Percentiles rank a stretch among this genome's conserved stretches.
Evolutionary conservation across 139 green algal species (phyloP).

Genomic region (Gonium pectorale): DNA sequence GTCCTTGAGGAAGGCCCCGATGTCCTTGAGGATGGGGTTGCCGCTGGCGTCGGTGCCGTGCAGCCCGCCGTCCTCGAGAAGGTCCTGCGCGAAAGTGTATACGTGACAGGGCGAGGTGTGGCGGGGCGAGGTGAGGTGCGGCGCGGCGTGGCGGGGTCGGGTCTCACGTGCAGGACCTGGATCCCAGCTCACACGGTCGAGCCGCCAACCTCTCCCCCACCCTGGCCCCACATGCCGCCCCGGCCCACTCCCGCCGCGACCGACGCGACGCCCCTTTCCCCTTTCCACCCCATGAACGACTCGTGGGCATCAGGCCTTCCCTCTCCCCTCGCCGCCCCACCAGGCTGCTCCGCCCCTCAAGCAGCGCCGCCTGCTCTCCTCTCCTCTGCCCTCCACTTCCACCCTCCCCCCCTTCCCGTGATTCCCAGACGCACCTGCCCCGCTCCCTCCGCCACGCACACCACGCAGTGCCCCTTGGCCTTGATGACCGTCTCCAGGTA

Average conservation of each 20-base stretch:
- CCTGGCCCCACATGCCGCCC: too few species aligned
- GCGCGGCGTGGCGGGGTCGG: too few species aligned
- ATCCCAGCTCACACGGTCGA: too few species aligned
- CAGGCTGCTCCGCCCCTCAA: not conserved
- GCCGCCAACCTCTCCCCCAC: too few species aligned
- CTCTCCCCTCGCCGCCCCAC: not conserved
- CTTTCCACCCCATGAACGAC: too few species aligned
- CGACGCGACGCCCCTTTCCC: too few species aligned
- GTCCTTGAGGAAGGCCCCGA: constrained; percentile 61
- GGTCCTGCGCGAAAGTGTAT: constrained; percentile 41
- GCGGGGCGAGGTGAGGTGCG: too few species aligned
- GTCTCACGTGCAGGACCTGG: too few species aligned
- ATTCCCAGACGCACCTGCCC: constrained; percentile 61
- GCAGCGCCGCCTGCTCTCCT: constrained; percentile 9
- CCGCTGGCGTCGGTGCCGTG: constrained; percentile 67
- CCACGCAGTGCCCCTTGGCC: constrained; percentile 84
- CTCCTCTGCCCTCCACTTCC: not conserved
- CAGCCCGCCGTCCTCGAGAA: constrained; percentile 52
- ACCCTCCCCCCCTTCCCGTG: not conserved
- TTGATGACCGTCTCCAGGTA: constrained; percentile 86
- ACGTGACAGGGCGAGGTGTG: not conserved
- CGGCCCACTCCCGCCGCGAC: too few species aligned
- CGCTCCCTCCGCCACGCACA: constrained; percentile 81
- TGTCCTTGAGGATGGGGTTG: constrained; percentile 77
- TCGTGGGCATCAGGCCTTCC: not conserved